Conservation (phyloP, 805 yeast species). For the Pichia scutulata region DNA sequence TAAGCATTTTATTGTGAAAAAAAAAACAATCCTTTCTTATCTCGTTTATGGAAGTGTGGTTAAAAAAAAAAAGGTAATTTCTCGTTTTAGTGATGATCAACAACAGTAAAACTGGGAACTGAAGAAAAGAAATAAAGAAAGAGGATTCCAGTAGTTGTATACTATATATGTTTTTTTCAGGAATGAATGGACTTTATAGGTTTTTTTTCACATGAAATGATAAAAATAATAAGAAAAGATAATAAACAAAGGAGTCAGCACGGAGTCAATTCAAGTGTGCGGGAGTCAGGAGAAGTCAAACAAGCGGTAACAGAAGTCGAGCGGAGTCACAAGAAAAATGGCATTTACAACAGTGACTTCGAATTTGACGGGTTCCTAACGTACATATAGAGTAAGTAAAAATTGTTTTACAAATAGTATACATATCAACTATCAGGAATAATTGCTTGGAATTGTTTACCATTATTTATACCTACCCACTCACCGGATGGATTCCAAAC, state of each 20-base stretch:
- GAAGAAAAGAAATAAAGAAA: neutral
- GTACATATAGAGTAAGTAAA: too few species aligned
- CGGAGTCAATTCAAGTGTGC: neutral
- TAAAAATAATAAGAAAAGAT: too few species aligned
- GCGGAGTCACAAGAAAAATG: too few species aligned
- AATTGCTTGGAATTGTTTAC: conserved; percentile 51
- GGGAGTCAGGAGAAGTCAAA: neutral
- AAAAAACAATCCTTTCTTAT: neutral
- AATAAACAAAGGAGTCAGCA: neutral
- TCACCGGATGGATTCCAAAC: conserved; percentile 68
- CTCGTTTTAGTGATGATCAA: neutral
- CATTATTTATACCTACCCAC: conserved; percentile 74
- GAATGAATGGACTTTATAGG: neutral
- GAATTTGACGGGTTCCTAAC: too few species aligned
- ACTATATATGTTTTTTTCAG: too few species aligned
- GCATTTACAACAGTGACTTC: too few species aligned
- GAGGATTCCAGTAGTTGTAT: too few species aligned
- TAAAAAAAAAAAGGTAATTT: too few species aligned
- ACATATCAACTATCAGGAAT: neutral
- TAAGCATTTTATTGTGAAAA: conserved; percentile 1
- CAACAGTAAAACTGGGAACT: neutral
- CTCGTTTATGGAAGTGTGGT: neutral
- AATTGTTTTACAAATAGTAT: too few species aligned
- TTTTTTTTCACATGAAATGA: neutral
- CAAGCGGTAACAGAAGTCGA: too few species aligned